Evolutionary conservation across 257 asterid species (phyloP).

Genomic region (Fraxinus americana): DNA sequence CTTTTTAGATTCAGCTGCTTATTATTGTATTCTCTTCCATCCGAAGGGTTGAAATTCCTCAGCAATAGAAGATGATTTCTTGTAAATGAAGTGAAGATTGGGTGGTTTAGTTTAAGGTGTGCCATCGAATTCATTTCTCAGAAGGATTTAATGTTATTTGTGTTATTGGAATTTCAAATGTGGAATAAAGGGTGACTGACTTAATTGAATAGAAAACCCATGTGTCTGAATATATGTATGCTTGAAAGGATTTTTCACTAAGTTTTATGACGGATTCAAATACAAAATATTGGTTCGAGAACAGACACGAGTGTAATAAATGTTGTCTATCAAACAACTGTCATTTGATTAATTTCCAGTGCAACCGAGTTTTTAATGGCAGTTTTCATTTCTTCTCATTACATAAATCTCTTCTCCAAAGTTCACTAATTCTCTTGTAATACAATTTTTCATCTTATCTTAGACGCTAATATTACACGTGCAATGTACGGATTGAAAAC

Average conservation of each 20-base stretch:
- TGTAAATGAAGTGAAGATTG: conserved; percentile 16
- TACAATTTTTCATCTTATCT: too few relatives aligned
- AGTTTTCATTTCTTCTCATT: too few relatives aligned
- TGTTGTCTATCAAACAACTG: too few relatives aligned
- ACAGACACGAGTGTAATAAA: conserved; percentile 44
- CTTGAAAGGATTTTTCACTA: conserved; percentile 22
- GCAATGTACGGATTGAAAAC: too few relatives aligned
- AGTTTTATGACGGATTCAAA: conserved; percentile 65
- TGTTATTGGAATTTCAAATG: neutral
- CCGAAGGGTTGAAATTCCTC: conserved; percentile 11
- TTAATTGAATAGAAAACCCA: conserved; percentile 12
- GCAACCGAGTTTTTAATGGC: too few relatives aligned
- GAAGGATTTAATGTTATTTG: neutral
- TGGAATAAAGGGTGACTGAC: conserved; percentile 26
- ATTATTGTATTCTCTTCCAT: conserved; percentile 23
- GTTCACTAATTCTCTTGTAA: too few relatives aligned
- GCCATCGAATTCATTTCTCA: neutral
- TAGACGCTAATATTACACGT: too few relatives aligned
- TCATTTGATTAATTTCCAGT: too few relatives aligned
- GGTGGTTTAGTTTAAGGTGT: conserved; percentile 11
- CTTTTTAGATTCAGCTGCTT: conserved; percentile 27
- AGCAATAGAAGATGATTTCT: neutral
- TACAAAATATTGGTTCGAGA: conserved; percentile 74
- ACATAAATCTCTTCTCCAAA: too few relatives aligned
- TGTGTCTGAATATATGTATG: conserved; percentile 15